phyloP scores from a whole-genome alignment of 2,329 filamentous ascomycete genomes.

The Paraphaeosphaeria minitans region DNA sequence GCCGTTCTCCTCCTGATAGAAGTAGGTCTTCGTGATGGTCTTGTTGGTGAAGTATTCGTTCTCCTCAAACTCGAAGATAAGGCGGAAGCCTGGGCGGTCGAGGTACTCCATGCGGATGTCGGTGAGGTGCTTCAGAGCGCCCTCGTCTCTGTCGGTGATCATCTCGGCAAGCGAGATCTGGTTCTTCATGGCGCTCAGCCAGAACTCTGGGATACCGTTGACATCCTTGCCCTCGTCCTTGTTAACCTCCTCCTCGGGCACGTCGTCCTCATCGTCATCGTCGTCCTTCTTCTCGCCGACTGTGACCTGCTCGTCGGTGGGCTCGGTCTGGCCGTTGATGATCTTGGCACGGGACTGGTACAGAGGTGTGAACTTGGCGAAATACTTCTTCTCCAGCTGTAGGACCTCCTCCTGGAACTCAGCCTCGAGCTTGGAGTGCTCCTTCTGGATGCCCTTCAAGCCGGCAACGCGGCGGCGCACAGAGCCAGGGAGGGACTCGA shows the following conservation, averaged over 20 bases:
- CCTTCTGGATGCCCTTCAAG: slow-evolving; percentile 97
- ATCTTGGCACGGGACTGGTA: slow-evolving; percentile 95
- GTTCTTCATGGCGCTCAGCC: slow-evolving; percentile 99
- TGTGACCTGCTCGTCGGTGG: slow-evolving; percentile 83
- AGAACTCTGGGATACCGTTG: slow-evolving; percentile 96
- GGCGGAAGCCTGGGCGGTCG: slow-evolving; percentile 94
- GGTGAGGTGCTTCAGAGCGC: slow-evolving; percentile 83
- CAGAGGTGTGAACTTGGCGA: slow-evolving; percentile 95
- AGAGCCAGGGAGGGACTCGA: slow-evolving; percentile 88
- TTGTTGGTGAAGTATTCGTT: slow-evolving; percentile 99
- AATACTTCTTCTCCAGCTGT: slow-evolving; percentile 99
- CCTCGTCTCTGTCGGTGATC: slow-evolving; percentile 97
- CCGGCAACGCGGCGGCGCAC: slow-evolving; percentile 94
- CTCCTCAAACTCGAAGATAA: slow-evolving; percentile 95
- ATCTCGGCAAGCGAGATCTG: slow-evolving; percentile 96
- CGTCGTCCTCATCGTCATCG: slow-evolving; percentile 65
- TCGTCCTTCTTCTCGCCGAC: slow-evolving; percentile 82
- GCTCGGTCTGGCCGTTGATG: slow-evolving; percentile 85
- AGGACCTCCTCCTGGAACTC: slow-evolving; percentile 99
- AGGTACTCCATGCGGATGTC: slow-evolving; percentile 99
- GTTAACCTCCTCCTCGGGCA: slow-evolving; percentile 62
- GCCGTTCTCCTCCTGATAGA: slow-evolving; percentile 97
- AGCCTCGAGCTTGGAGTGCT: slow-evolving; percentile 96
- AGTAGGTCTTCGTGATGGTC: slow-evolving; percentile 96
- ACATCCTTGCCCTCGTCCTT: slow-evolving; percentile 61